Evolutionary conservation across 768 basidiomycete genomes (phyloP), one percentile per base, ranked within the genome.

Genomic region (Lentinus brumalis): DNA sequence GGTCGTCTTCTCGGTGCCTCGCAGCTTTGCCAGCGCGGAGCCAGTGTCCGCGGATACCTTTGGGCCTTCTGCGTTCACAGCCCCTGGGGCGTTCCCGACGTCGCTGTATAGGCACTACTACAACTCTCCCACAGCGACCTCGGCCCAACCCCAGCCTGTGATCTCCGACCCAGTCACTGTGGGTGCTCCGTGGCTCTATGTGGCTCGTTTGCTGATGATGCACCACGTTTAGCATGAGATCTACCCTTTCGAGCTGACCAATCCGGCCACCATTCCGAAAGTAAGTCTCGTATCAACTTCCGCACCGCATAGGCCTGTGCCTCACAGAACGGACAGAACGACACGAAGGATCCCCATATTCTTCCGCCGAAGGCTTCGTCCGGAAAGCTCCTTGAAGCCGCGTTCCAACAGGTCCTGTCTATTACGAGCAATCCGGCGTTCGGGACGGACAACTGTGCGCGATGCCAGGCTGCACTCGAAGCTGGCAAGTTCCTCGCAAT

Each of bases 71-170:
- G 80, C 79, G 3, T 87, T 81, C 66, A 83, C 86, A 3, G 87
- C 73, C 5, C 81, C 86, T 5, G 88, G 87, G 31, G 67, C 74
- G 3, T 90, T 89, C 70, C 88, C 89, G 1, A 87, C 87, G 2
- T 81, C 86, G 5, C 74, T 81, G 41, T 92, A 85, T 71, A 68
- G 76, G n/a, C 69, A 77, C 53, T 92, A 91, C 71, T 89, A 86
- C 74, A 91, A 90, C 71, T 74, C 81, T 63, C 88, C 90, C 35
- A 91, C 88, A 1, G 86, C 83, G 35, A 91, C 90, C 2, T 81
- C 82, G 12, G 83, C 79, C 0, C 90, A 92, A 69, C 85, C 85
- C 4, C 90, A 92, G 73, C 90, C 89, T n/a, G 79, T 90, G 60
- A 81, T 92, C 40, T 83, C 88, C 14, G 89, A 92, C 69, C 86